phyloP scores from a whole-genome alignment of 352 stramenopile genomes.

The Globisporangium iwayamae region DNA sequence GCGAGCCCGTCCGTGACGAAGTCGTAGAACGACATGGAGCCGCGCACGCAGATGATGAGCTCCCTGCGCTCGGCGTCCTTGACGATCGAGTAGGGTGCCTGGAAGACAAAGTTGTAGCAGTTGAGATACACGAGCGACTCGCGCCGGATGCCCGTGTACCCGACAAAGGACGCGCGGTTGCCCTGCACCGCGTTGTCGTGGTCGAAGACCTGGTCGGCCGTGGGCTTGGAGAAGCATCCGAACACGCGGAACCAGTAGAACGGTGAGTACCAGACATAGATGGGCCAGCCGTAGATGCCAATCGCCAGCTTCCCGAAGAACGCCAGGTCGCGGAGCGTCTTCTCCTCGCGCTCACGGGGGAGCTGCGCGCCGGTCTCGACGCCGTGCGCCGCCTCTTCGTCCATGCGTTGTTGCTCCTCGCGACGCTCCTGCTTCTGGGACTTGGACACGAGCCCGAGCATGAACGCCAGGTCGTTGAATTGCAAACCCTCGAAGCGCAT shows the following conservation, averaged over 20 bases:
- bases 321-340: conserved; percentile 43
- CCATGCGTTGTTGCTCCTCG: conserved; percentile 23
- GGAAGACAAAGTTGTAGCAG: conserved; percentile 77
- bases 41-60: conserved; percentile 73
- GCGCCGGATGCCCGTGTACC: conserved; percentile 61
- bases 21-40: conserved; percentile 78
- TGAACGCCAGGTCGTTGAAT: conserved; percentile 73
- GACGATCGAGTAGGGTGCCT: conserved; percentile 71
- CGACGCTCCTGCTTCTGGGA: conserved; percentile 51
- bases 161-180: conserved; percentile 65
- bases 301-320: conserved; percentile 68
- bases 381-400: conserved; percentile 22
- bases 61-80: conserved; percentile 55
- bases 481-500: conserved; percentile 60
- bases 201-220: conserved; percentile 44
- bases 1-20: conserved; percentile 72
- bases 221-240: conserved; percentile 45
- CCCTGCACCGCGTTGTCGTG: conserved; percentile 57
- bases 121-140: conserved; percentile 74
- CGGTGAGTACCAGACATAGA: conserved; percentile 76
- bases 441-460: conserved; percentile 58
- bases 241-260: conserved; percentile 70
- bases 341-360: conserved; percentile 35
- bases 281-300: conserved; percentile 78
- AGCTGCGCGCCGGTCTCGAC: conserved; percentile 29